Conservation (phyloP, 495 filamentous ascomycete species). For the Tuber brumale region DNA sequence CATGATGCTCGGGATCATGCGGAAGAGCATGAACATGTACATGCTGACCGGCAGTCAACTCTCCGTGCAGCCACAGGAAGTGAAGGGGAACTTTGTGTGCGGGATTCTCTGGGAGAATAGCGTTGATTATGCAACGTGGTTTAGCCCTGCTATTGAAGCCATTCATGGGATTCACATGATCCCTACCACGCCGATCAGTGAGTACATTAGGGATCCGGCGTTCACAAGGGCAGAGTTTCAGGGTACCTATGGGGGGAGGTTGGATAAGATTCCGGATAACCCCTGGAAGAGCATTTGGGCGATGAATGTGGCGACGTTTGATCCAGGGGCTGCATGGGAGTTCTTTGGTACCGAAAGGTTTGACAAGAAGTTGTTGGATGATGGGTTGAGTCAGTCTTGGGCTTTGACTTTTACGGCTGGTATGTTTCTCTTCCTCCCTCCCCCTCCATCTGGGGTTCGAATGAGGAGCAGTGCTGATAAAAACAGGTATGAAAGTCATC, state of each 20-base stretch:
- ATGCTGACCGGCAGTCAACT: conserved; percentile 69
- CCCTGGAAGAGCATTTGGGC: conserved; percentile 82
- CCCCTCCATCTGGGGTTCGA: not conserved
- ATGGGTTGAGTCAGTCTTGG: conserved; percentile 79
- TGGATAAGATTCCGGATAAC: conserved; percentile 46
- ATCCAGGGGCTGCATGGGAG: conserved; percentile 60
- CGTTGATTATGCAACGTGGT: conserved; percentile 89
- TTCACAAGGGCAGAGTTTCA: conserved; percentile 85
- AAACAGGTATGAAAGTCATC: not conserved
- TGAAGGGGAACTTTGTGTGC: conserved; percentile 73
- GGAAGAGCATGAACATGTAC: conserved; percentile 65
- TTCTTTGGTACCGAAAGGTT: conserved; percentile 66
- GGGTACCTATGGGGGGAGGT: conserved; percentile 49
- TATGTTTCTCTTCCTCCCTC: not conserved
- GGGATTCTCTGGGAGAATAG: conserved; percentile 97
- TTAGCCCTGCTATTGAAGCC: conserved; percentile 72
- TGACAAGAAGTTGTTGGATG: conserved; percentile 66
- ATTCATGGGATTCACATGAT: conserved; percentile 95
- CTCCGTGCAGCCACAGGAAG: conserved; percentile 64
- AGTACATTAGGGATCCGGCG: conserved; percentile 54
- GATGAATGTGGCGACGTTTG: conserved; percentile 69
- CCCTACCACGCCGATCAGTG: conserved; percentile 65
- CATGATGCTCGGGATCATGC: conserved; percentile 72
- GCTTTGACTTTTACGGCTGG: conserved; percentile 73
- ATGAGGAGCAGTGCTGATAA: not conserved